Conservation (phyloP, 495 filamentous ascomycete genomes). For the Hypoxylon intermedium region DNA sequence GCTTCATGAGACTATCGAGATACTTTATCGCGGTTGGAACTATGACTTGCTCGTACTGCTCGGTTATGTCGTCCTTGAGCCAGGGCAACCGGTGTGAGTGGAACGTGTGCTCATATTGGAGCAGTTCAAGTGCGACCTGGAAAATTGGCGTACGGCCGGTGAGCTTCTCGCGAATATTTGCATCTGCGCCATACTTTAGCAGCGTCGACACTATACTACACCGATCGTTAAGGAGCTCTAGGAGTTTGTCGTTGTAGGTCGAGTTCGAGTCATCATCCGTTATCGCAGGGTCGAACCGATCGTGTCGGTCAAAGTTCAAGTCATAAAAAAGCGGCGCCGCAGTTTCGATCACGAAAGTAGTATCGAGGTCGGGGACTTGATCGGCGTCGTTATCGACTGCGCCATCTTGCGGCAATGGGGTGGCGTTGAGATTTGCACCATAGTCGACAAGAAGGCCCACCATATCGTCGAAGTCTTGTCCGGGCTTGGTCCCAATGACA, state of each 20-base stretch:
- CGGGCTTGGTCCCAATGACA: not conserved
- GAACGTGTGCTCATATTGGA: not conserved
- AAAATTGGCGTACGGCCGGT: not conserved
- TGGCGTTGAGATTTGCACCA: slow-evolving; percentile 12
- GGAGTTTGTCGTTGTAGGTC: not conserved
- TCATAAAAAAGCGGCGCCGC: not conserved
- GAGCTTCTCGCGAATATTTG: not conserved
- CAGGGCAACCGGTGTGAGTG: not conserved
- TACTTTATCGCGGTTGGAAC: not conserved
- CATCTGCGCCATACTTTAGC: slow-evolving; percentile 8
- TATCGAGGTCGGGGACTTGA: too few relatives aligned
- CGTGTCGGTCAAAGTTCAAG: not conserved
- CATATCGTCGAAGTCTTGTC: not conserved
- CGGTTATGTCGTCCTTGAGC: not conserved
- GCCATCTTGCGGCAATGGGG: not conserved
- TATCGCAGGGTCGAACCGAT: too few relatives aligned
- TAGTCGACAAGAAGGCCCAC: not conserved
- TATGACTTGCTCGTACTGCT: not conserved
- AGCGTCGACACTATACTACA: not conserved
- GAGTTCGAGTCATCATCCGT: not conserved
- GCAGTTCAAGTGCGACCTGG: not conserved
- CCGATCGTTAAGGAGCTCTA: not conserved
- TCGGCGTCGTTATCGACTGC: not conserved
- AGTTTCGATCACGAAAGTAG: too few relatives aligned
- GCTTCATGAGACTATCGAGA: not conserved